A percentile compares a stretch with the other conserved stretches of the same genome.
These are phyloP conservation scores for Eragrostis tef DNA, from an alignment of 202 grass and related monocot genomes.

Conservation along the genomic window DNA sequence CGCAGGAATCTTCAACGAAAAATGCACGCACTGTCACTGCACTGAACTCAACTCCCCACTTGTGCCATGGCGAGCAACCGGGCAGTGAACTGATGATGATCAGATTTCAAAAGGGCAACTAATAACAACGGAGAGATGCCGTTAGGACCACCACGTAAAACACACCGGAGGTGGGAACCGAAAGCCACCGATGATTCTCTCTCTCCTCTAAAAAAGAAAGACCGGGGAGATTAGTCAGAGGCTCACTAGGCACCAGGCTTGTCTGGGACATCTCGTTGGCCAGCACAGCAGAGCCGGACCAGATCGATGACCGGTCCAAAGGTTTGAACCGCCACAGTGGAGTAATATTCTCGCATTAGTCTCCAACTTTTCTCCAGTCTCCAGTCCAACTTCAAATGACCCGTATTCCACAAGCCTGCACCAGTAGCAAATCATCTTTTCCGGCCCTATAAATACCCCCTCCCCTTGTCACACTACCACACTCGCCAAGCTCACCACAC, in stretches of 20 bases:
- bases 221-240: background rate
- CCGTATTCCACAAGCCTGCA: background rate
- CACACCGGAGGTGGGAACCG: background rate
- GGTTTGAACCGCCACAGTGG: slow-evolving; percentile 5
- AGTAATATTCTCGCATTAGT: slow-evolving; percentile 38
- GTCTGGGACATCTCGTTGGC: background rate
- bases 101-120: background rate
- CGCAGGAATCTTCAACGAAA: slow-evolving; percentile 21
- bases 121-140: background rate
- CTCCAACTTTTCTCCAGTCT: slow-evolving; percentile 28
- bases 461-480: background rate
- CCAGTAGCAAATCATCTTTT: background rate
- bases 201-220: background rate
- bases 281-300: background rate
- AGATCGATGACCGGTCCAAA: slow-evolving; percentile 46
- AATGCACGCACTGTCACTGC: no score
- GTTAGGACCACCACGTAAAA: background rate
- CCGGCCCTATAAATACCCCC: slow-evolving; percentile 48
- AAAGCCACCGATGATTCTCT: background rate
- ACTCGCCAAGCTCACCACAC: slow-evolving; percentile 7
- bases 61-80: no score
- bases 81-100: no score
- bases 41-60: background rate
- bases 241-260: background rate
- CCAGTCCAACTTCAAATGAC: slow-evolving; percentile 49